phyloP scores from a whole-genome alignment of 73 alveolate genomes.

The Loxodes magnus region DNA sequence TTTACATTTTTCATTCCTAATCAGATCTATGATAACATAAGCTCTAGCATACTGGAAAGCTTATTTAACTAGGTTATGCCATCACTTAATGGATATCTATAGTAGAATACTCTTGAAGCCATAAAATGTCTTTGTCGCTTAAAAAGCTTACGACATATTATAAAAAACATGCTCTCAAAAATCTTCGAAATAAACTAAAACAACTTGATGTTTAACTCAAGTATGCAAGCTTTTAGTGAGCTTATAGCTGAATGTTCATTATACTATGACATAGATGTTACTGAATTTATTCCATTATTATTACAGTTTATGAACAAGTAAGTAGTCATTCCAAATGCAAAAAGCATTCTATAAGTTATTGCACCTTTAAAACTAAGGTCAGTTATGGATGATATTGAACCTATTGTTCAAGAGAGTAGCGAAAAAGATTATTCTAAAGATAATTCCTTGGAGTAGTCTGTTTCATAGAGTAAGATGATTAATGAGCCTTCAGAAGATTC shows the following conservation, averaged over 20 bases:
- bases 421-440: too few species aligned
- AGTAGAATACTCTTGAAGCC: conserved; percentile 3
- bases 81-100: conserved; percentile 5
- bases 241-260: conserved; percentile 10
- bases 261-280: background rate
- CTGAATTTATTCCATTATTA: background rate
- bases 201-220: conserved; percentile 1
- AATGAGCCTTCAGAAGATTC: too few species aligned
- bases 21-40: background rate
- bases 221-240: background rate
- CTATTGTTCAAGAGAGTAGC: too few species aligned
- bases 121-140: background rate
- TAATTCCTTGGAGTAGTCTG: too few species aligned
- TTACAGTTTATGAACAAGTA: too few species aligned
- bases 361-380: too few species aligned
- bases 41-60: background rate
- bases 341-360: too few species aligned
- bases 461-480: too few species aligned
- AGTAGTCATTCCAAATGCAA: too few species aligned
- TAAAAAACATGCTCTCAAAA: background rate
- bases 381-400: too few species aligned
- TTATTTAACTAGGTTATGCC: background rate
- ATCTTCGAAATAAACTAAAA: background rate
- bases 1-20: background rate
- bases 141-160: background rate